Evolutionary conservation across 108 stramenopile species (phyloP), one percentile per base, ranked within the genome.

Genomic region (Cyclotella sp.): DNA sequence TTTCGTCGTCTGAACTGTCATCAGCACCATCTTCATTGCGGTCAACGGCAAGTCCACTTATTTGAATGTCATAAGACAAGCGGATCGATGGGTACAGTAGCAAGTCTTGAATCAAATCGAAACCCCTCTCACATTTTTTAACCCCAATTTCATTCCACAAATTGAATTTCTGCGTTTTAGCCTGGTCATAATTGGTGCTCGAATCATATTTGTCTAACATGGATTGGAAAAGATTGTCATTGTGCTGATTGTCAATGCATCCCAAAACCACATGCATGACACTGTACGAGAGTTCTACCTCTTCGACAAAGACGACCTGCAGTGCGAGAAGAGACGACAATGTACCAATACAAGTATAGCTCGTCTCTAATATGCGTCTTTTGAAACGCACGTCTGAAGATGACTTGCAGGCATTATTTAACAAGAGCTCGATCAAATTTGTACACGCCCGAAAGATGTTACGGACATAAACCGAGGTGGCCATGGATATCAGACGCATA

Each of bases 41-140:
- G 13, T 26, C 64, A 9, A 65, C 19, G 13, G 3, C 13, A 4
- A 26, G 0, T 18, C 34, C 7, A 21, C 29, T 22, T n/a, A 2
- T 24, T 21, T 47, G 24, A 46, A 39, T 18, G 10, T 47, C 14
- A n/a, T 46, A 22, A 1, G 24, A 13, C 44, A 39, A n/a, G 8
- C 68, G 45, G 18, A 69, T 41, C 9, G 43, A 40, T 42, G 67
- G 67, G 47, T 40, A 77, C 6, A 77, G 68, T 3, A 80, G 47
- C 11, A 80, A 14, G 61, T 80, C 72, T 68, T 80, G 72, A 9
- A 57, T 51, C 30, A 80, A 73, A 41, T 53, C 41, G 9, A 53
- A 42, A 11, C 76, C 58, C 29, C 68, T 49, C 21, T 11, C 28
- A 40, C 8, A 21, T 21, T 29, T 30, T 42, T 44, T 30, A 15